phyloP scores from a whole-genome alignment of 495 filamentous ascomycete species.

The Penicillium odoratum region DNA sequence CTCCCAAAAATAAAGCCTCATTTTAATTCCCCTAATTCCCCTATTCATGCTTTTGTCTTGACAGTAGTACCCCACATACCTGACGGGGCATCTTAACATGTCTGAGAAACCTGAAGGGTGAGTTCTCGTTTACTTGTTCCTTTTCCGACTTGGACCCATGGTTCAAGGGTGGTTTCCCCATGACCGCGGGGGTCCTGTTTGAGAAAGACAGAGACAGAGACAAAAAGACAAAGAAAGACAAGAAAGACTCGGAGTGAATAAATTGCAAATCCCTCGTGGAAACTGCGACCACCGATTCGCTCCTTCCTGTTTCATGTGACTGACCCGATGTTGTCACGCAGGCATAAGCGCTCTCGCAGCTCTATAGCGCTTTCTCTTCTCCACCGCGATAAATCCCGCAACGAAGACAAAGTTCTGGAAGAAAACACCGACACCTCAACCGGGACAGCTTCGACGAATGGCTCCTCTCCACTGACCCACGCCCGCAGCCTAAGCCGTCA shows the following conservation, averaged over 20 bases:
- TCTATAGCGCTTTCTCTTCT: constrained; percentile 52
- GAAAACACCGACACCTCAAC: constrained; percentile 32
- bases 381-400: constrained; percentile 53
- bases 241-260: no score
- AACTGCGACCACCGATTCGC: background rate
- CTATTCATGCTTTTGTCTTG: background rate
- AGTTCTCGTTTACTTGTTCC: constrained; percentile 9
- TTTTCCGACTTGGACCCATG: constrained; percentile 17
- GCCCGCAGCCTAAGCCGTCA: constrained; percentile 35
- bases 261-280: background rate
- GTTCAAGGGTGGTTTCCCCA: constrained; percentile 9
- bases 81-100: constrained; percentile 10
- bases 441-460: constrained; percentile 30
- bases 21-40: background rate
- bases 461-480: constrained; percentile 27
- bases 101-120: constrained; percentile 32
- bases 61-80: background rate
- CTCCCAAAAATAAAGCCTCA: constrained; percentile 8
- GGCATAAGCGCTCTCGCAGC: constrained; percentile 57
- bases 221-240: background rate
- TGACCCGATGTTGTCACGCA: constrained; percentile 33
- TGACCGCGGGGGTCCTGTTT: background rate
- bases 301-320: constrained; percentile 18
- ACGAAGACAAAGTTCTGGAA: constrained; percentile 39
- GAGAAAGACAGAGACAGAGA: background rate